Percentiles rank a stretch among this genome's conserved stretches.
phyloP scores from a whole-genome alignment of 345 rosid genomes.

The Eucalyptus erythrocorys region DNA sequence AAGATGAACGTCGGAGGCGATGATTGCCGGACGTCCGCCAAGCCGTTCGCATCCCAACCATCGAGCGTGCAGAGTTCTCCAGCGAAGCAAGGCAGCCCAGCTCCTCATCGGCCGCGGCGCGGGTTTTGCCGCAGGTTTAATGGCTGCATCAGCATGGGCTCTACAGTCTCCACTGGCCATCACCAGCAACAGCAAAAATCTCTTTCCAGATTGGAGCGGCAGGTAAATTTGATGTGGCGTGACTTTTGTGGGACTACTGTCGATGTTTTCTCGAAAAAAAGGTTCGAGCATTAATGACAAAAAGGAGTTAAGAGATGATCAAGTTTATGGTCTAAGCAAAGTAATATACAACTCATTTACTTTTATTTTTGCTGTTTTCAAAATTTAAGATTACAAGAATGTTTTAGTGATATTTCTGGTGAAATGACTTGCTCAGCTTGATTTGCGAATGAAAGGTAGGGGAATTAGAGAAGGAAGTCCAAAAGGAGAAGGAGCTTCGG shows the following conservation, averaged over 20 bases:
- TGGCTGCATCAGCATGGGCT: neutral
- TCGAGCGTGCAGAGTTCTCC: neutral
- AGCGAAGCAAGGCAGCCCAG: neutral
- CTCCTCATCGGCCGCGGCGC: neutral
- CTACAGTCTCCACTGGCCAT: neutral
- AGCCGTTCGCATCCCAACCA: neutral
- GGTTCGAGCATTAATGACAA: neutral
- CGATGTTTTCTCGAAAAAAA: neutral
- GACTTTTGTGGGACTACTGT: neutral
- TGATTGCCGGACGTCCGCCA: neutral
- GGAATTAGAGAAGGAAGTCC: conserved; percentile 24
- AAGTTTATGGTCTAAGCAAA: neutral
- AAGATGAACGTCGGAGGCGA: neutral
- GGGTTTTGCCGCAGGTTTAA: neutral
- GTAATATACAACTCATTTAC: neutral
- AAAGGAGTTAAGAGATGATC: neutral
- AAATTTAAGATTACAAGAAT: neutral
- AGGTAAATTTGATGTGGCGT: neutral
- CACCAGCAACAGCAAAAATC: neutral
- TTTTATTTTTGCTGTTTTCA: neutral
- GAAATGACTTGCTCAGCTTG: neutral
- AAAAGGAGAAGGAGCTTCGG: conserved; percentile 26
- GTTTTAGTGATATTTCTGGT: neutral
- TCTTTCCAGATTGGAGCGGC: neutral
- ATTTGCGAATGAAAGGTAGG: conserved; percentile 10